A percentile compares a stretch with the other conserved stretches of the same genome.
These are phyloP conservation scores for Acmispon strigosus DNA, from an alignment of 306 rosid genomes.

Conservation along the genomic window DNA sequence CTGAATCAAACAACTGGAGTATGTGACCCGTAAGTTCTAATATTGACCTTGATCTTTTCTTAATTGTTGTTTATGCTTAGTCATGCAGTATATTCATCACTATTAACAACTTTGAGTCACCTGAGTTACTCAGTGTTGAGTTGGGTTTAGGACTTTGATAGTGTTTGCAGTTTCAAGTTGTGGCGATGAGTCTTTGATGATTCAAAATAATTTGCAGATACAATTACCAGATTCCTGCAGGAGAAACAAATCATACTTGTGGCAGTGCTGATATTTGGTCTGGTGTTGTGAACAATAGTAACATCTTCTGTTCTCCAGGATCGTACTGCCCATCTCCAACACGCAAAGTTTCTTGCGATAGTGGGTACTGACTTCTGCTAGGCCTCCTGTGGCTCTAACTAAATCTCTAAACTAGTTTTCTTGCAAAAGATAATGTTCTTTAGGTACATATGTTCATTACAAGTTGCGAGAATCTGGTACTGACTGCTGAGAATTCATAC, in stretches of 20 bases:
- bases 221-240: slow-evolving; percentile 65
- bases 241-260: slow-evolving; percentile 56
- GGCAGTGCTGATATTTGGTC: slow-evolving; percentile 84
- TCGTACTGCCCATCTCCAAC: slow-evolving; percentile 71
- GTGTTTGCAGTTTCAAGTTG: neutral
- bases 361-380: slow-evolving; percentile 66
- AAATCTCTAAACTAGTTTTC: slow-evolving; percentile 14
- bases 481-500: slow-evolving; percentile 18
- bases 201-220: slow-evolving; percentile 48
- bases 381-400: slow-evolving; percentile 1
- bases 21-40: slow-evolving; percentile 75
- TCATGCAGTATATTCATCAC: neutral
- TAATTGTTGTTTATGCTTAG: neutral
- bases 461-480: neutral
- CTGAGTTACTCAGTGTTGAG: neutral
- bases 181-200: neutral
- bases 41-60: neutral
- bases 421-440: slow-evolving; percentile 12
- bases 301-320: slow-evolving; percentile 76
- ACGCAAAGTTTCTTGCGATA: slow-evolving; percentile 42
- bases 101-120: neutral
- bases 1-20: slow-evolving; percentile 46
- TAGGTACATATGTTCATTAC: neutral
- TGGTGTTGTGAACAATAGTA: slow-evolving; percentile 45
- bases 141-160: neutral